phyloP scores from a whole-genome alignment of 2,329 filamentous ascomycete genomes.

The Pleomassaria siparia region DNA sequence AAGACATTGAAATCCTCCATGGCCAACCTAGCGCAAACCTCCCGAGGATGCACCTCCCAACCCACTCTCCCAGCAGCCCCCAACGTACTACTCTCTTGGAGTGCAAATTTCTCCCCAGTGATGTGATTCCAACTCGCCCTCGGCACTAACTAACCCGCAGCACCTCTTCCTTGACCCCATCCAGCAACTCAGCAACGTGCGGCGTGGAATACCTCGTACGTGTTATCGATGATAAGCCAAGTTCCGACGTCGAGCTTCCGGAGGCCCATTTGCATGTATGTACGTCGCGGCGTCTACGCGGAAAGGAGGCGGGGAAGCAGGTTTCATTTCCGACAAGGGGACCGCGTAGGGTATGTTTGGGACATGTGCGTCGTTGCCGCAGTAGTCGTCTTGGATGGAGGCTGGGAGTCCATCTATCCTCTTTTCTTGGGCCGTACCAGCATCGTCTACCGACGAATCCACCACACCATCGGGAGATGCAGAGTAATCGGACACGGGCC shows the following conservation, averaged over 20 bases:
- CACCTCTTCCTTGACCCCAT: constrained; percentile 44
- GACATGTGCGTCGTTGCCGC: constrained; percentile 28
- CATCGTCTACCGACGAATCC: not conserved
- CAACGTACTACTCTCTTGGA: constrained; percentile 29
- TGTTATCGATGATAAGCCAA: constrained; percentile 53
- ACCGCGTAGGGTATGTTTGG: constrained; percentile 21
- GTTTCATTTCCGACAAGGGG: not conserved
- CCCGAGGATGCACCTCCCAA: constrained; percentile 48
- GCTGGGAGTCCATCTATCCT: constrained; percentile 27
- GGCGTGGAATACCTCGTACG: constrained; percentile 48
- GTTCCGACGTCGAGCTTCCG: constrained; percentile 48
- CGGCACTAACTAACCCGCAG: constrained; percentile 48
- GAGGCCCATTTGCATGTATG: constrained; percentile 52
- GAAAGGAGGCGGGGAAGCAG: not conserved
- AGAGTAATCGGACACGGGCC: not conserved
- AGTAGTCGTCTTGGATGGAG: constrained; percentile 30
- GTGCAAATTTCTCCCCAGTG: constrained; percentile 47
- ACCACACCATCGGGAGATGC: not conserved
- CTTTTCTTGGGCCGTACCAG: constrained; percentile 20
- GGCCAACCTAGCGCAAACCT: constrained; percentile 52
- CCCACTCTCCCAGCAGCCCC: not conserved
- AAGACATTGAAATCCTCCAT: constrained; percentile 57
- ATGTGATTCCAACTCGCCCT: constrained; percentile 48
- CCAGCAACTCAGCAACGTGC: constrained; percentile 47
- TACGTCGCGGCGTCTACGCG: constrained; percentile 1